These are phyloP conservation scores for Dujonia santamariae DNA, from an alignment of 1,139 yeast species.

Conservation along the genomic window DNA sequence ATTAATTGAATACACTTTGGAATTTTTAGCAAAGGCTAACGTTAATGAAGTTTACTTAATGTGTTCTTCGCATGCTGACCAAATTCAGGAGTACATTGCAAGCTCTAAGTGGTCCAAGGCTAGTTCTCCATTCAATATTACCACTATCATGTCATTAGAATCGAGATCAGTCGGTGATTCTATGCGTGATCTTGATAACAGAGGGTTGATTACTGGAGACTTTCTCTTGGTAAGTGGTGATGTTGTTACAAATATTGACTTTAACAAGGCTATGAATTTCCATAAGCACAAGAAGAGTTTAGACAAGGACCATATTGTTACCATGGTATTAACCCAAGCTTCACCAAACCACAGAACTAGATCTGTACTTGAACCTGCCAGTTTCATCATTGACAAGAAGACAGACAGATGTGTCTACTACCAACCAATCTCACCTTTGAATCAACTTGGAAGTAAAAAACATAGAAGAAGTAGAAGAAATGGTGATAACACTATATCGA, in stretches of 20 bases:
- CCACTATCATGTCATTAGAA: slow-evolving; percentile 81
- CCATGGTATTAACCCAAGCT: slow-evolving; percentile 89
- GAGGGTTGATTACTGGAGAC: slow-evolving; percentile 87
- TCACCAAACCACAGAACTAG: slow-evolving; percentile 84
- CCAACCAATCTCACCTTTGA: slow-evolving; percentile 68
- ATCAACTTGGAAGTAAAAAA: slow-evolving; percentile 34
- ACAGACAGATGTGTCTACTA: slow-evolving; percentile 79
- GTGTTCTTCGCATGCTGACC: slow-evolving; percentile 89
- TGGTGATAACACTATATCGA: slow-evolving; percentile 46
- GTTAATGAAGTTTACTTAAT: slow-evolving; percentile 86
- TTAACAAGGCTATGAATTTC: slow-evolving; percentile 64
- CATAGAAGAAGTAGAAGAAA: not conserved
- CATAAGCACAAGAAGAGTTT: slow-evolving; percentile 67
- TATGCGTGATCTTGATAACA: slow-evolving; percentile 89
- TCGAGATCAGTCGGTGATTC: slow-evolving; percentile 95
- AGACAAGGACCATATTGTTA: slow-evolving; percentile 88
- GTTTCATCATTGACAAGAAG: slow-evolving; percentile 73
- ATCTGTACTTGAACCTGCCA: slow-evolving; percentile 75
- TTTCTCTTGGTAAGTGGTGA: slow-evolving; percentile 90
- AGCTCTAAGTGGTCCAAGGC: slow-evolving; percentile 75
- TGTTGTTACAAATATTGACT: slow-evolving; percentile 86
- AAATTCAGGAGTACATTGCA: slow-evolving; percentile 77
- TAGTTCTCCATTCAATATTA: slow-evolving; percentile 75
- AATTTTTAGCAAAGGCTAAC: slow-evolving; percentile 86
- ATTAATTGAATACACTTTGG: slow-evolving; percentile 88